These are phyloP conservation scores for Cyberlindnera xylosilytica DNA, from an alignment of 805 yeast genomes.

Conservation along the genomic window DNA sequence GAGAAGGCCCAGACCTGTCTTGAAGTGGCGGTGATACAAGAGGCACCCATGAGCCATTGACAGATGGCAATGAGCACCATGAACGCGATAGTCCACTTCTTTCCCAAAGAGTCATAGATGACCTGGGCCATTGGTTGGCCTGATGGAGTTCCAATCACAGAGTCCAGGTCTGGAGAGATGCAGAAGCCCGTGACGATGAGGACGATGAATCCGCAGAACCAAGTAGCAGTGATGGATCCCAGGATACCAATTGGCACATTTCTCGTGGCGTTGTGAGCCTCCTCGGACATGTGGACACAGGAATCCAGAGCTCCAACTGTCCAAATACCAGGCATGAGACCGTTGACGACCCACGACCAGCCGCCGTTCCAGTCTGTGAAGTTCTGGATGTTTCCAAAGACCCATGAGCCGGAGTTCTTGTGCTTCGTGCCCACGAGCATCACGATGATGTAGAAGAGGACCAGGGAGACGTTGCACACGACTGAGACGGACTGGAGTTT, in stretches of 20 bases:
- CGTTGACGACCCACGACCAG: conserved; percentile 47
- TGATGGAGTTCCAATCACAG: conserved; percentile 41
- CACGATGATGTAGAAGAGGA: conserved; percentile 57
- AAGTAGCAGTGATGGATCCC: conserved; percentile 53
- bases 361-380: conserved; percentile 53
- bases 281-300: conserved; percentile 70
- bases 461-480: conserved; percentile 47
- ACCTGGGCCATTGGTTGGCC: conserved; percentile 69
- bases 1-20: conserved; percentile 76
- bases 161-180: conserved; percentile 37
- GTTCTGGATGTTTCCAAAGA: conserved; percentile 51
- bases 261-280: conserved; percentile 55
- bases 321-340: conserved; percentile 68
- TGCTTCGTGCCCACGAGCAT: conserved; percentile 54
- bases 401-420: conserved; percentile 45
- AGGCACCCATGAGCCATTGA: conserved; percentile 67
- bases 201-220: conserved; percentile 55
- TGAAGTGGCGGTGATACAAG: conserved; percentile 56
- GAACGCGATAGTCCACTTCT: conserved; percentile 63
- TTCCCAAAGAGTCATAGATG: conserved; percentile 59
- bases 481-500: conserved; percentile 59
- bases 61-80: conserved; percentile 56
- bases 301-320: conserved; percentile 72
- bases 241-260: conserved; percentile 65
- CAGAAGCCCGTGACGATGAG: conserved; percentile 53